Evolutionary conservation across 768 basidiomycete species (phyloP), one percentile per base, ranked within the genome.

Genomic region (Lactarius sp.): DNA sequence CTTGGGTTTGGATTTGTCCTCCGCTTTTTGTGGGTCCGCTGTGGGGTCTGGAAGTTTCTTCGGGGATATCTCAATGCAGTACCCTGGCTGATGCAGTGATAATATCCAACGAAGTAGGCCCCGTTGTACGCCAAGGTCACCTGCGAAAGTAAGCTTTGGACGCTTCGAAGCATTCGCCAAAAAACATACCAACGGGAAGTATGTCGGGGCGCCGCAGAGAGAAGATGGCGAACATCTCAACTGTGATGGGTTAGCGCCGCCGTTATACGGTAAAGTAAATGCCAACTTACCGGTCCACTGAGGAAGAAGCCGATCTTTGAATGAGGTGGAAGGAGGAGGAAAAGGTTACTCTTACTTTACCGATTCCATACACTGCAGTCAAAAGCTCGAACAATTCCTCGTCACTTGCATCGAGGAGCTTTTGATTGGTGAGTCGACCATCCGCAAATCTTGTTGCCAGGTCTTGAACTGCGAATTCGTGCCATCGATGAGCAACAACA

Each of bases 211-310:
- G 85, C 0, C 92, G 81, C 37, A 94, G 77, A 2, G 90, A 88
- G 74, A 95, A 96, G 50, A 97, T 91, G 14, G 89, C 82, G 70
- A 95, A 95, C 94, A 95, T 95, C 69, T 94, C 87, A n/a, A 93
- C 91, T 81, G 75, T 60, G 71, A 56, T 47, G 59, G 61, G 50
- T 52, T 67, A 54, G 51, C 36, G 46, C 8, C 13, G n/a, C 4
- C 31, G 4, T 44, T 50, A 20, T 49, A 46, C 62, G 39, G 22
- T 52, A 39, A 57, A 34, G 34, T 13, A n/a, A n/a, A 18, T 54
- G 39, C 13, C 18, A 7, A 69, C 73, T 61, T 72, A 84, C 85
- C 84, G 52, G 87, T 87, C 85, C 82, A 87, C 85, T 84, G 64
- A 31, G 52, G 34, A 8, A 16, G 27, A 27, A 22, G n/a, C 34